These are phyloP conservation scores for Leccinum ochraceum DNA, from an alignment of 768 basidiomycete species.

Conservation along the genomic window DNA sequence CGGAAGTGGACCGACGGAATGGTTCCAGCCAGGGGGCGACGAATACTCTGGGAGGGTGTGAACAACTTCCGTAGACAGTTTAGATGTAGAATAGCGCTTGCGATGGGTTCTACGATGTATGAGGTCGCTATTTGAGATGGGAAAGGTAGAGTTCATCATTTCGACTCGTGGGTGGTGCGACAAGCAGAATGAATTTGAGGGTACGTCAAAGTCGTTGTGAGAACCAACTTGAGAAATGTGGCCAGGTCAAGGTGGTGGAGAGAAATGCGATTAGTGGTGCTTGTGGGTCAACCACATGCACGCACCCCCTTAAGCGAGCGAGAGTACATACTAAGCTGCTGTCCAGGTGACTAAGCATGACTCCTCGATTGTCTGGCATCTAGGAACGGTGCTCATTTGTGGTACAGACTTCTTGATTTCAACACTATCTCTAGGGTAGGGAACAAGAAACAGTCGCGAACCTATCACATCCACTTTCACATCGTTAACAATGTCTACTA, in stretches of 20 bases:
- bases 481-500: not conserved
- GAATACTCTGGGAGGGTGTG: constrained; percentile 67
- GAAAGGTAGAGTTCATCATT: constrained; percentile 22
- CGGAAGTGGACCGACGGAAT: constrained; percentile 14
- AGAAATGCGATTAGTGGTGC: constrained; percentile 1
- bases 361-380: no score
- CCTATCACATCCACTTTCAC: constrained; percentile 1
- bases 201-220: constrained; percentile 18
- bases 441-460: not conserved
- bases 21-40: constrained; percentile 35
- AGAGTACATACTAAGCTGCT: not conserved
- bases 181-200: not conserved
- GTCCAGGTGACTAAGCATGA: constrained; percentile 28
- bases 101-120: constrained; percentile 44
- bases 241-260: constrained; percentile 12
- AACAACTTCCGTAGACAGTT: constrained; percentile 67
- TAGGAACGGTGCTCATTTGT: not conserved
- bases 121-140: constrained; percentile 11
- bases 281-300: constrained; percentile 2
- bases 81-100: constrained; percentile 56
- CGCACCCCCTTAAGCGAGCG: not conserved
- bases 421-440: not conserved
- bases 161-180: not conserved
- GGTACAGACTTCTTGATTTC: not conserved
- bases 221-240: constrained; percentile 1